Evolutionary conservation across 1,139 yeast species (phyloP), one percentile per base, ranked within the genome.

Genomic region (Saccharomyces hybrid): DNA sequence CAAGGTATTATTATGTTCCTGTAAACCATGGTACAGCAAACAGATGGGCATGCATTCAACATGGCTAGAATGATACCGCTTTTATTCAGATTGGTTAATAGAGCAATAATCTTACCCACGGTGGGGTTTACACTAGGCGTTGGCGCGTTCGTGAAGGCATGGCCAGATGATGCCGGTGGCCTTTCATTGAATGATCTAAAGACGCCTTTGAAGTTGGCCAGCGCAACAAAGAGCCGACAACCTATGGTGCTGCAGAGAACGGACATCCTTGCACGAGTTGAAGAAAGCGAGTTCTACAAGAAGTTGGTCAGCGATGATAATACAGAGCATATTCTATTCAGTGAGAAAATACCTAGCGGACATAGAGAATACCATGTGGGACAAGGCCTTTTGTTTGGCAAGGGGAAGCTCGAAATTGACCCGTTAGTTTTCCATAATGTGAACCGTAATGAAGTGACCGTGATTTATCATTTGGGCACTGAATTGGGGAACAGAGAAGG

Each of bases 401-500:
- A 81, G 5, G 74, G 77, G 38, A 76, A 82, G 55, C 73, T 84
- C 59, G 88, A 83, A 60, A 78, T 84, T 16, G 90, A 85, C 60
- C 93, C 95, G 0, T 69, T 84, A 14, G 73, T 83, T 7, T 81
- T 83, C 63, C 63, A 74, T 49, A 76, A 83, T 62, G 70, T 69
- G 14, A 61, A 71, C n/a, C 71, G 73, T 1, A 80, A 81, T 2
- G 79, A 80, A 58, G 63, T 85, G 55, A 76, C 76, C 4, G 80
- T 83, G 5, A 83, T 86, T 64, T 83, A 83, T 64, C 89, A 88
- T 62, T 70, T 90, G 51, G 97, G 97, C 0, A 68, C 74, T 3
- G 76, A 78, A 48, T 70, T 91, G 41, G 76, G 83, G 8, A 82
- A 82, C 59, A 86, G 82, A 56, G 69, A 69, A 28, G 89, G 89